Percentiles rank a stretch among this genome's conserved stretches.
Conservation (phyloP, 169 alveolate genomes). For the Cyclospora cayetanensis region DNA sequence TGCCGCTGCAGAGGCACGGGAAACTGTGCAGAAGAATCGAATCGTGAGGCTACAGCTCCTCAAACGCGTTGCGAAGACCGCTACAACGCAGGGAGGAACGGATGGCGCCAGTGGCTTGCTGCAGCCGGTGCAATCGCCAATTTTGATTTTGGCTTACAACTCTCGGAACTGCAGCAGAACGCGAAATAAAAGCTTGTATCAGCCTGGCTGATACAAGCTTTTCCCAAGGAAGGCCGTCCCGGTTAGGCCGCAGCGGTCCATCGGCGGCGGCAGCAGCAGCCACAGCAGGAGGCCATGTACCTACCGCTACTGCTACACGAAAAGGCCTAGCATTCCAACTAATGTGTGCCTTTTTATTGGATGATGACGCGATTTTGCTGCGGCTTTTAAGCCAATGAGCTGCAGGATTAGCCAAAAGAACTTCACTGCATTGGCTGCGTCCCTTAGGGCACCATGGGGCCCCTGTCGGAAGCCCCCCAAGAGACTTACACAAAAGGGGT, state of each 20-base stretch:
- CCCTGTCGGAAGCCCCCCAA: too few species aligned
- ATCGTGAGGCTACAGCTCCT: not conserved
- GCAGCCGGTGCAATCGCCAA: not conserved
- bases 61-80: not conserved
- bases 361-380: too few species aligned
- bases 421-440: too few species aligned
- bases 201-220: not conserved
- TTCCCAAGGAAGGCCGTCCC: too few species aligned
- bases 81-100: not conserved
- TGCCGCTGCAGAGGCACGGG: conserved; percentile 16
- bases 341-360: too few species aligned
- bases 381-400: too few species aligned
- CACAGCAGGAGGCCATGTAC: not conserved
- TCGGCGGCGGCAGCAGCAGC: conserved; percentile 49
- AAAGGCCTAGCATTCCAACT: too few species aligned
- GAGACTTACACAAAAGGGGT: too few species aligned
- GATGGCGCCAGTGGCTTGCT: not conserved
- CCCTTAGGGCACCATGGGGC: too few species aligned
- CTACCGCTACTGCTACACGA: too few species aligned
- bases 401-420: too few species aligned
- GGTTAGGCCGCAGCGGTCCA: not conserved
- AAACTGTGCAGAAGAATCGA: not conserved
- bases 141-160: not conserved
- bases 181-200: not conserved
- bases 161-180: not conserved